These are phyloP conservation scores for Hypomyces perniciosus DNA, from an alignment of 2,329 filamentous ascomycete species.

Conservation along the genomic window DNA sequence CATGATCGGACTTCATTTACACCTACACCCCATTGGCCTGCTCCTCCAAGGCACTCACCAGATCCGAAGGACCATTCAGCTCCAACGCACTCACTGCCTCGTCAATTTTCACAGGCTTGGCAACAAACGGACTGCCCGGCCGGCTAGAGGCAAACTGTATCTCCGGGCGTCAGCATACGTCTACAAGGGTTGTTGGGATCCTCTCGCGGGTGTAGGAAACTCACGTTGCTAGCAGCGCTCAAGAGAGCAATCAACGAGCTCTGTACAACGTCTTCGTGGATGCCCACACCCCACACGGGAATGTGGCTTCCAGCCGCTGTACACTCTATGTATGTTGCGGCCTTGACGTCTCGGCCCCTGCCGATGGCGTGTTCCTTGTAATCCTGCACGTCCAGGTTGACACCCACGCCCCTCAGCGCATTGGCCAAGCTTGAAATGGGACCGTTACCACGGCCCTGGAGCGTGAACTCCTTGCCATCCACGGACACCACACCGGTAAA, in stretches of 20 bases:
- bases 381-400: conserved; percentile 84
- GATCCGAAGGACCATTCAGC: conserved; percentile 11
- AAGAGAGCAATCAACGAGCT: conserved; percentile 81
- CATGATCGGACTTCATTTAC: neutral
- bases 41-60: conserved; percentile 6
- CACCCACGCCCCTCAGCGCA: conserved; percentile 69
- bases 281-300: conserved; percentile 76
- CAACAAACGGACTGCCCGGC: conserved; percentile 58
- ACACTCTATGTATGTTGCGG: conserved; percentile 94
- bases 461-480: conserved; percentile 70
- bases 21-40: conserved; percentile 18
- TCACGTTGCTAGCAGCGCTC: conserved; percentile 78
- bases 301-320: conserved; percentile 60
- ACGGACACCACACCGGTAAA: conserved; percentile 83
- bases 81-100: conserved; percentile 9
- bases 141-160: conserved; percentile 65
- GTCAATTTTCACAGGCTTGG: conserved; percentile 42
- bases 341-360: conserved; percentile 73
- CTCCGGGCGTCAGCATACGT: conserved; percentile 4
- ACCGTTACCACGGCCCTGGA: conserved; percentile 79
- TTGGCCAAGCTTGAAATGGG: conserved; percentile 84
- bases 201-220: conserved; percentile 27
- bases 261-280: conserved; percentile 58
- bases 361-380: conserved; percentile 97
- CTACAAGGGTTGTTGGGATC: too few relatives aligned